phyloP scores from a whole-genome alignment of 108 stramenopile species.

The Nitzschia sp. region DNA sequence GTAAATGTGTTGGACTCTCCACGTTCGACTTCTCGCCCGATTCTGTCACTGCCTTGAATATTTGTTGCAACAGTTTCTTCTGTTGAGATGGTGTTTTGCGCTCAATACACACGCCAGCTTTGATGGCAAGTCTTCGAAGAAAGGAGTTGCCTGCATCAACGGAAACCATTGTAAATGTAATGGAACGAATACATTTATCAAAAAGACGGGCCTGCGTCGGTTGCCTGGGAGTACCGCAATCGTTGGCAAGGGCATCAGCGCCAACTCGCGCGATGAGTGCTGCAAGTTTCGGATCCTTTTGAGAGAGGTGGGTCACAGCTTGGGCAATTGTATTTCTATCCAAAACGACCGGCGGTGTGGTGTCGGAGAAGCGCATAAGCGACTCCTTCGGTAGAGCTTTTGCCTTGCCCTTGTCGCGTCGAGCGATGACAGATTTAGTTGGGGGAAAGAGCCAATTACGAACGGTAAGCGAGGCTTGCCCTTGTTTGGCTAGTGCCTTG shows the following conservation, averaged over 20 bases:
- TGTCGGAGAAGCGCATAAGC: slow-evolving; percentile 1
- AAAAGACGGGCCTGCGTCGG: background rate
- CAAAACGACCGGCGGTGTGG: background rate
- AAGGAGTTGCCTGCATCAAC: slow-evolving; percentile 2
- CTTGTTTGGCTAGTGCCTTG: background rate
- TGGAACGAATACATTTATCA: slow-evolving; percentile 1
- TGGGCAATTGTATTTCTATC: background rate
- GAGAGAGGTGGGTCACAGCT: background rate
- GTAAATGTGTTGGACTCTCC: background rate
- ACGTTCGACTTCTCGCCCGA: background rate
- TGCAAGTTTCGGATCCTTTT: background rate
- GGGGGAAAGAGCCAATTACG: slow-evolving; percentile 1
- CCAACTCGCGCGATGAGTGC: slow-evolving; percentile 2
- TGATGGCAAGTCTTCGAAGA: background rate
- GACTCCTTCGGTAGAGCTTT: background rate
- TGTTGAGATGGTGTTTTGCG: background rate
- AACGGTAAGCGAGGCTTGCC: background rate
- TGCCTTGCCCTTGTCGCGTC: background rate
- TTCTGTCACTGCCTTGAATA: background rate
- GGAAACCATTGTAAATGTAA: background rate
- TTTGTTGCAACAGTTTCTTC: background rate
- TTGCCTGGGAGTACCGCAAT: background rate
- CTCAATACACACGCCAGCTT: background rate
- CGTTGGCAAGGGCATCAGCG: slow-evolving; percentile 1
- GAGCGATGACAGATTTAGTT: background rate